Evolutionary conservation across 2,329 filamentous ascomycete genomes (phyloP), one percentile per base, ranked within the genome.

Genomic region (Phaeosphaeriaceae sp.): DNA sequence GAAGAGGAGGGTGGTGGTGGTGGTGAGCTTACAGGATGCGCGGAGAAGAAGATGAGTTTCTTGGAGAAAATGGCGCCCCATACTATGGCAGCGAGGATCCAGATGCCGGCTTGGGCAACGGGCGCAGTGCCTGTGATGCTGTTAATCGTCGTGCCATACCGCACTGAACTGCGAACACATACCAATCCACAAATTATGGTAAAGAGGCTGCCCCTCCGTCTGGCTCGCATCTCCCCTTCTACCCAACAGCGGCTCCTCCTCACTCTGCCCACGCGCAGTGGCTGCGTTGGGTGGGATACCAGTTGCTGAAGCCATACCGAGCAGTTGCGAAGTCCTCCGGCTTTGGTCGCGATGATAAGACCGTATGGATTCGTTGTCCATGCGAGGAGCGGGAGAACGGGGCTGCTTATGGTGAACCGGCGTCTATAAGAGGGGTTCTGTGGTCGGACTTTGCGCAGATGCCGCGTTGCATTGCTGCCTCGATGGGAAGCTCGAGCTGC

Each of bases 11-110:
- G 4, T 52, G 54, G 42, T 11, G 49, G 51, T n/a, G n/a, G n/a
- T n/a, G n/a, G n/a, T n/a, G 33, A 81, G 83, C 79, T 86, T 73
- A 97, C 88, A 7, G 94, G 94, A 77, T 98, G 94, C 9, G 89
- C 88, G 19, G 92, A 93, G 84, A 98, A 97, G 68, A 97, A 87
- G 41, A 91, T 91, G 61, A 96, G 74, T 27, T 89, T 76, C 46
- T 85, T 83, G 44, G 87, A 85, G 73, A 97, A 87, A 63, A 97
- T 86, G 55, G 86, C 86, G 47, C 87, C 86, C 92, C 92, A 97
- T 65, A 96, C 84, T 56, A 94, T 86, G 36, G 87, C 86, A 49
- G 88, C 82, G 61, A 97, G 86, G 63, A 97, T 86, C 79, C 92
- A 81, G 54, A 89, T 86, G 55, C 92, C 94, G 45, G 86, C 84